Evolutionary conservation across 768 basidiomycete species (phyloP).

Genomic region (Leccinum subgranulosum): DNA sequence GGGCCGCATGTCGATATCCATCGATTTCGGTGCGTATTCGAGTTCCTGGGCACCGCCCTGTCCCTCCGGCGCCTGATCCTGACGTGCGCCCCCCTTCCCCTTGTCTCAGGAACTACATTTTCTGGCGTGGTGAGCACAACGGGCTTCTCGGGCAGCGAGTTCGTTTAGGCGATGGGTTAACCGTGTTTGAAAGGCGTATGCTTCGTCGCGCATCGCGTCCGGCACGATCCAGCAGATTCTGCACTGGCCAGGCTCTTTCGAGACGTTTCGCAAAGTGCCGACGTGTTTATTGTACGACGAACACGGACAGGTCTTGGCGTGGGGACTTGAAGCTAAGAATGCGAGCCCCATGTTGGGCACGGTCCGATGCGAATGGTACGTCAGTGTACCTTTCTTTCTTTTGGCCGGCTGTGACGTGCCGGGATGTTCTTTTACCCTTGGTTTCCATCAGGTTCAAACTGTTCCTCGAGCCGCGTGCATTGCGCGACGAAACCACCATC

Average conservation of each 20-base stretch:
- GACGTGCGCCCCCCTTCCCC: neutral
- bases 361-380: constrained; percentile 52
- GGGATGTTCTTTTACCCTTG: neutral
- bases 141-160: too few relatives aligned
- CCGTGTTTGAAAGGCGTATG: constrained; percentile 60
- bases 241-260: constrained; percentile 81
- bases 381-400: constrained; percentile 1
- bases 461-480: constrained; percentile 76
- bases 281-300: constrained; percentile 84
- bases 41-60: neutral
- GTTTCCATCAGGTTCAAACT: constrained; percentile 69
- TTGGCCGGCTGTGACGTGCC: neutral
- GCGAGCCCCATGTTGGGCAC: constrained; percentile 65
- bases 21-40: constrained; percentile 72
- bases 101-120: constrained; percentile 70
- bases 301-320: constrained; percentile 67
- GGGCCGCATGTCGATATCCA: constrained; percentile 78
- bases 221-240: constrained; percentile 83
- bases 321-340: constrained; percentile 89
- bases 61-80: neutral
- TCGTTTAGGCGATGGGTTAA: constrained; percentile 1
- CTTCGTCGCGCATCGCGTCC: constrained; percentile 76
- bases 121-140: constrained; percentile 70
- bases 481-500: constrained; percentile 66
- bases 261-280: constrained; percentile 84